phyloP scores from a whole-genome alignment of 1,284 basidiomycete species.

The Ganoderma multipileum region DNA sequence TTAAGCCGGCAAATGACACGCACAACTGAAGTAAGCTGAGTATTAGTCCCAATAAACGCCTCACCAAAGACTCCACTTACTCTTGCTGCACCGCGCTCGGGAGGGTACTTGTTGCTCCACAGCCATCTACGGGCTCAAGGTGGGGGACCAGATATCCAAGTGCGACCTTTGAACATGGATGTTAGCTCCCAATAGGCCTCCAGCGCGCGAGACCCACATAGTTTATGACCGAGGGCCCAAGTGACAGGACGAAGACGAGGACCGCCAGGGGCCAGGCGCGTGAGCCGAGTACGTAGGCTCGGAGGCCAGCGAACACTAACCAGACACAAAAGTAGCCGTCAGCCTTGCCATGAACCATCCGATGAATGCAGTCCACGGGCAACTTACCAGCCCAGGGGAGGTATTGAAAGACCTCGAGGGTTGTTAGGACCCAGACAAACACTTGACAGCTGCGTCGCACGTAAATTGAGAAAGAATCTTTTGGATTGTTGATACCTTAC shows the following conservation, averaged over 20 bases:
- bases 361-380: no score
- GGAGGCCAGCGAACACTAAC: conserved; percentile 5
- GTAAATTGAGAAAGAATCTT: neutral
- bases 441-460: neutral
- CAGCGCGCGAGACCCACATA: neutral
- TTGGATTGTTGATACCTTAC: neutral
- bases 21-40: neutral
- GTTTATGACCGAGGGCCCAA: conserved; percentile 7
- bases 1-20: neutral
- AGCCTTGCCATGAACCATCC: neutral
- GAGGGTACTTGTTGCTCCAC: neutral
- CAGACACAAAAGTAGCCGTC: neutral
- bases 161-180: neutral
- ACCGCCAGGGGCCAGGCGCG: neutral
- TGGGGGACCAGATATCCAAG: neutral
- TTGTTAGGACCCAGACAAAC: neutral
- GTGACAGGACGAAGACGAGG: conserved; percentile 2
- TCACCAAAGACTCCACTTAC: neutral
- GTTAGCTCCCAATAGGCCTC: neutral
- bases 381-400: conserved; percentile 13
- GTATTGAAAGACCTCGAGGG: conserved; percentile 9
- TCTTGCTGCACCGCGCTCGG: neutral
- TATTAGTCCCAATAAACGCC: neutral
- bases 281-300: conserved; percentile 12
- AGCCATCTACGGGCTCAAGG: neutral